These are phyloP conservation scores for Magnolia officinalis DNA, from an alignment of 164 flowering plant genomes.

Conservation along the genomic window DNA sequence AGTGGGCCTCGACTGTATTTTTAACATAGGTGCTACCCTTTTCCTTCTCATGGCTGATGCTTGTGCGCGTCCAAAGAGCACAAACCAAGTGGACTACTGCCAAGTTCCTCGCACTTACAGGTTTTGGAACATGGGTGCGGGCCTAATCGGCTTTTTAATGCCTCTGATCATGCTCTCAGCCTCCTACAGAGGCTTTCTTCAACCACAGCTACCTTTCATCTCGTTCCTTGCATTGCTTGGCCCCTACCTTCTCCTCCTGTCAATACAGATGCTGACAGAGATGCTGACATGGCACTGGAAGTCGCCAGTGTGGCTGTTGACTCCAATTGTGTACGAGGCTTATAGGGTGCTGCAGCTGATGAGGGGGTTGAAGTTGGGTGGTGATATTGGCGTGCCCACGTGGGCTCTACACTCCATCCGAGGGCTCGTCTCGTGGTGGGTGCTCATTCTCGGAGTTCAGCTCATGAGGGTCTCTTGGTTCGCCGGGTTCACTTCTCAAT, in stretches of 20 bases:
- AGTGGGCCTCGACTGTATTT: slow-evolving; percentile 81
- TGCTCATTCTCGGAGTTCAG: slow-evolving; percentile 82
- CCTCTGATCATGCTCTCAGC: slow-evolving; percentile 48
- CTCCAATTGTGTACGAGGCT: slow-evolving; percentile 82
- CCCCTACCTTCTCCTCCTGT: slow-evolving; percentile 77
- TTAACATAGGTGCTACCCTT: slow-evolving; percentile 78
- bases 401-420: slow-evolving; percentile 70
- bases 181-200: slow-evolving; percentile 55
- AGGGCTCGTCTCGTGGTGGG: slow-evolving; percentile 90
- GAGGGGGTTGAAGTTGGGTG: slow-evolving; percentile 80
- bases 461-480: slow-evolving; percentile 98
- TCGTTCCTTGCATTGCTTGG: slow-evolving; percentile 59
- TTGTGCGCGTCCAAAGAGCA: slow-evolving; percentile 52
- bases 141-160: slow-evolving; percentile 46
- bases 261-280: slow-evolving; percentile 79
- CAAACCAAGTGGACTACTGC: slow-evolving; percentile 29
- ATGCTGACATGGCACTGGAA: slow-evolving; percentile 89
- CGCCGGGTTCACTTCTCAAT: slow-evolving; percentile 64
- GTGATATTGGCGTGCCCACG: slow-evolving; percentile 65
- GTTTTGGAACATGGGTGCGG: slow-evolving; percentile 78
- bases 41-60: slow-evolving; percentile 93
- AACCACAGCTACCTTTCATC: slow-evolving; percentile 56
- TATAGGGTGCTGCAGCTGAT: slow-evolving; percentile 81
- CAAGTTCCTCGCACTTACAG: slow-evolving; percentile 61
- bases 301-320: slow-evolving; percentile 90